Evolutionary conservation across 192 early-diverging fungal species (phyloP), one percentile per base, ranked within the genome.

Genomic region (Borealophlyctis nickersoniae): DNA sequence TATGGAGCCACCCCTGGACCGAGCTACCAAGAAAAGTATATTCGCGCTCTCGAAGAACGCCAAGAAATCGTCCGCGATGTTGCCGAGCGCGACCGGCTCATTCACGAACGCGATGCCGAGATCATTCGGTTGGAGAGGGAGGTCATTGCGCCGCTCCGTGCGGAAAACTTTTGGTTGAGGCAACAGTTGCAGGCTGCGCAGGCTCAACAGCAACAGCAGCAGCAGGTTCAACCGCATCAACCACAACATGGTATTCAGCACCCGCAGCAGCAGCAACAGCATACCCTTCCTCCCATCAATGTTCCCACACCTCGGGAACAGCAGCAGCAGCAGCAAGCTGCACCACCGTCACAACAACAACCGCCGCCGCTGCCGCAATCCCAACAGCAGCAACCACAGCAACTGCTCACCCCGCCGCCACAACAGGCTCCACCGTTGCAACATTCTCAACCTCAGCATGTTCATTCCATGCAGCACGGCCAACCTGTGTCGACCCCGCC

Each of bases 21-120:
- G 9, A 45, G 7, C 24, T 50, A 50, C 2, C 48, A 22, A 22
- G 60, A 62, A 16, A 62, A 62, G 48, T 62, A 62, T 48, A 62
- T 62, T 62, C 60, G 60, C 23, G 2, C 48, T 23, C 45, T 62
- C 0, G 60, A 62, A 2, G 60, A 62, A 31, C 36, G 60, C 16
- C 7, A 52, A 9, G 19, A 22, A 27, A 27, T 28, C 51, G 28
- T 34, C 11, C 19, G 30, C 11, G 60, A 62, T 27, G n/a, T 62
- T 16, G 19, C 45, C 1, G 60, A 62, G 33, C 36, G 48, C 23
- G 60, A 62, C 30, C n/a, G n/a, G 19, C 19, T 54, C 2, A 62
- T 62, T 62, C 57, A 32, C 19, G 26, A 58, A 32, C 57, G 57
- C 23, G 60, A 62, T 24, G 30, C 23, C 14, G 36, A 54, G 45